These are phyloP conservation scores for Pseudoscleropodium purum DNA, from an alignment of 225 moss, liverwort and hornwort species.

Conservation along the genomic window DNA sequence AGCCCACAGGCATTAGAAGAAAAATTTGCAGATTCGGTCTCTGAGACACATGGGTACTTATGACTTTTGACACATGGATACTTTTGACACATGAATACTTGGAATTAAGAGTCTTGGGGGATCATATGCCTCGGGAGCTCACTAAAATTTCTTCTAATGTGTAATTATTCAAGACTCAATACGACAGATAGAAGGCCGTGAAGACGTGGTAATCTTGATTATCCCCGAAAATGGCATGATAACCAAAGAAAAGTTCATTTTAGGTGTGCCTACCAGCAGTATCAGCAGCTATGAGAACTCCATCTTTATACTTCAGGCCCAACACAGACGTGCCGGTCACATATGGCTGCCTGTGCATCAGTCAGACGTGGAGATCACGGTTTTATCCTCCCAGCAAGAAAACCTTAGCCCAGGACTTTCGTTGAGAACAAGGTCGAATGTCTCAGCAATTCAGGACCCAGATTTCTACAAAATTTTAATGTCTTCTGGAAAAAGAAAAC, in stretches of 20 bases:
- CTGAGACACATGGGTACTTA: no score
- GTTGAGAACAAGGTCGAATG: background rate
- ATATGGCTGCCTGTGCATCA: slow-evolving; percentile 53
- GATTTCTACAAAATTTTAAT: background rate
- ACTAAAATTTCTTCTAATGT: no score
- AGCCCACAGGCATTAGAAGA: background rate
- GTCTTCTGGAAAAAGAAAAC: background rate
- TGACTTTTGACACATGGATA: no score
- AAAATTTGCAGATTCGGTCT: background rate
- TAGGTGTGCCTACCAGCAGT: slow-evolving; percentile 43
- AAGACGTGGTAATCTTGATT: background rate
- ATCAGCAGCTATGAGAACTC: slow-evolving; percentile 84
- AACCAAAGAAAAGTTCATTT: background rate
- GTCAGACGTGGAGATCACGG: slow-evolving; percentile 40
- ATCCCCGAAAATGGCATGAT: background rate
- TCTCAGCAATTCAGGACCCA: background rate
- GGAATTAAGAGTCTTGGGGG: background rate
- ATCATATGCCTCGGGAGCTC: background rate
- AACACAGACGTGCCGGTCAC: slow-evolving; percentile 88
- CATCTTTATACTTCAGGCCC: slow-evolving; percentile 83
- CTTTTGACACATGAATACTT: background rate
- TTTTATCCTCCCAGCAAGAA: background rate
- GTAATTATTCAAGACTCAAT: background rate
- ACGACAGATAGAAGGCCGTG: background rate
- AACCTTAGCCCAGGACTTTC: background rate